Conservation (phyloP, 306 rosid genomes). For the Vigna unguiculata region DNA sequence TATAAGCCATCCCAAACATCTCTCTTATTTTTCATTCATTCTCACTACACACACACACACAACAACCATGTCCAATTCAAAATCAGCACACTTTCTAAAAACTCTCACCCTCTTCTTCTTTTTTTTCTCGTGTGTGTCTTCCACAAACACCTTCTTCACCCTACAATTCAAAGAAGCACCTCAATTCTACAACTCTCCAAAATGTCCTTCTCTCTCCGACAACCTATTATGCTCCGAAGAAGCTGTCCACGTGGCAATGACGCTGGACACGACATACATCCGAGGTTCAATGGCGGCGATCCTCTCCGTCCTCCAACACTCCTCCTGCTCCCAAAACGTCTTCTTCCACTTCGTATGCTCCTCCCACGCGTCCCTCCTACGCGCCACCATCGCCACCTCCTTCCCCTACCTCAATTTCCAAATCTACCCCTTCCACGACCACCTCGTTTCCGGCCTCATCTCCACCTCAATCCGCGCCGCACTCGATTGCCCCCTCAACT, state of each 20-base stretch:
- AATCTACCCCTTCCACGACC: conserved; percentile 65
- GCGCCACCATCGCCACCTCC: conserved; percentile 61
- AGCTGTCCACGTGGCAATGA: conserved; percentile 86
- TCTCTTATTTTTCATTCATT: conserved; percentile 12
- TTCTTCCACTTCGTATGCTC: conserved; percentile 83
- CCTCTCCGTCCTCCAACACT: conserved; percentile 87
- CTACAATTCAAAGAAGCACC: conserved; percentile 93
- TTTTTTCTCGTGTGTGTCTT: conserved; percentile 14
- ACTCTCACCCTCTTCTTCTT: conserved; percentile 22
- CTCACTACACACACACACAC: background rate
- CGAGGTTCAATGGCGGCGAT: conserved; percentile 97
- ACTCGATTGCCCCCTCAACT: conserved; percentile 88
- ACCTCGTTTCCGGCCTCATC: conserved; percentile 68
- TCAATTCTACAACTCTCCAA: conserved; percentile 87
- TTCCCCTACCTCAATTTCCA: conserved; percentile 87
- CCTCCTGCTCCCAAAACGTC: conserved; percentile 81
- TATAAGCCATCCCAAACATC: conserved; percentile 48
- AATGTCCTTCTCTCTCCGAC: conserved; percentile 51
- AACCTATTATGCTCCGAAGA: conserved; percentile 66
- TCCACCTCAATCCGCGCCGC: conserved; percentile 95
- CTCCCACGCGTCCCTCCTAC: conserved; percentile 57
- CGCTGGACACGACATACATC: conserved; percentile 83
- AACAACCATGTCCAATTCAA: conserved; percentile 45
- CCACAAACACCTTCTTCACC: background rate
- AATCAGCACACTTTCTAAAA: background rate